Evolutionary conservation across 345 rosid species (phyloP), one percentile per base, ranked within the genome.

Genomic region (Citrus maxima): DNA sequence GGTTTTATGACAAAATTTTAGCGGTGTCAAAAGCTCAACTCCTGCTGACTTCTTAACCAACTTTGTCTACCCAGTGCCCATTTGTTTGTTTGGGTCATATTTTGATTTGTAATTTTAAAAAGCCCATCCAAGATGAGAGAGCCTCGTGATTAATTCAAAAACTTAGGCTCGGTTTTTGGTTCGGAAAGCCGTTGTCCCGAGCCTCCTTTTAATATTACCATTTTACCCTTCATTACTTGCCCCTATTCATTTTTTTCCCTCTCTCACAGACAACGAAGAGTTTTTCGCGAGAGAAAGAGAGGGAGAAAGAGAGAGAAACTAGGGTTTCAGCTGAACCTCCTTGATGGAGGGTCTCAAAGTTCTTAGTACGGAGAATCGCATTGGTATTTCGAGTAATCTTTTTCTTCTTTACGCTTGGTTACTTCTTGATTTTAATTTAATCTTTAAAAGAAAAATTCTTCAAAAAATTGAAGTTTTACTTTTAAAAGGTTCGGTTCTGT

Each of bases 321-420:
- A 73, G 78, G 74, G 67, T 74, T 70, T 58, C 7, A 67, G 79
- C 61, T 68, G 54, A 46, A 19, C 58, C 30, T 67, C 64, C 30
- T 16, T 14, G 18, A 82, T 85, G 88, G 84, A 78, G 16, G 54
- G 46, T 3, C 54, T 65, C 54, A 34, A 21, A 63, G 51, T 72
- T 19, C 65, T 78, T 7, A 65, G 4, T 27, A 6, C 21, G 54
- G 80, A 73, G 60, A 67, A 63, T 55, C 0, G 49, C 42, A 54
- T 3, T 27, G 27, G 64, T 21, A 59, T 78, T 37, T 59, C 28
- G 40, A 82, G 88, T 85, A 76, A 10, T 54, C 2, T 37, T 49
- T 54, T 60, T 19, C 2, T 1, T 27, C 32, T 27, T 30, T 14
- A 28, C 16, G 51, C 49, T 32, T 18, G 8, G 27, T 18, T 22